A percentile compares a stretch with the other conserved stretches of the same genome.
Conservation (phyloP, 441 rosid species). For the Gossypium gossypioides region DNA sequence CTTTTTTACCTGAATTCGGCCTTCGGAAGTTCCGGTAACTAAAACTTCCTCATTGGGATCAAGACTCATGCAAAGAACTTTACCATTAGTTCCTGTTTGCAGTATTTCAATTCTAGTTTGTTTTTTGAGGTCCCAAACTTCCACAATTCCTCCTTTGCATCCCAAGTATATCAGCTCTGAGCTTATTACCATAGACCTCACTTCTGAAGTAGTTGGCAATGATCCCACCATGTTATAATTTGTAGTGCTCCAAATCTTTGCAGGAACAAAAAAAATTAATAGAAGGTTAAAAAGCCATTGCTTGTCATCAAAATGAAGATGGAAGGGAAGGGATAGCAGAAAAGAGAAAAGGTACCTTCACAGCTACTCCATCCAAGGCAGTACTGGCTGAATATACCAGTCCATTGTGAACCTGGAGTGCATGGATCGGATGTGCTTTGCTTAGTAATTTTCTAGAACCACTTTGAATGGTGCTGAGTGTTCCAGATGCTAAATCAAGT, state of each 20-base stretch:
- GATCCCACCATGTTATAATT: slow-evolving; percentile 39
- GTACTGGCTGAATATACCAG: slow-evolving; percentile 50
- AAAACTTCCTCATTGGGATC: slow-evolving; percentile 44
- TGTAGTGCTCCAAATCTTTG: slow-evolving; percentile 50
- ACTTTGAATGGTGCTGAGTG: slow-evolving; percentile 39
- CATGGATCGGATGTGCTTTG: slow-evolving; percentile 45
- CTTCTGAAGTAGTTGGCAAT: slow-evolving; percentile 34
- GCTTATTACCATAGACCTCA: slow-evolving; percentile 44
- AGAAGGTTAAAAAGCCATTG: neutral
- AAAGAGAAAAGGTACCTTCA: slow-evolving; percentile 38
- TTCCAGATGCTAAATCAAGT: slow-evolving; percentile 66
- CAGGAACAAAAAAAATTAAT: neutral
- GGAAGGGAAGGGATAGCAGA: neutral
- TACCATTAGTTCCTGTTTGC: slow-evolving; percentile 32
- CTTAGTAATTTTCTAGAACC: slow-evolving; percentile 54
- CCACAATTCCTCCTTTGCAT: slow-evolving; percentile 51
- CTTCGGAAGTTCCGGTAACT: slow-evolving; percentile 58
- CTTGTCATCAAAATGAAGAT: neutral
- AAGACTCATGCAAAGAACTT: slow-evolving; percentile 44
- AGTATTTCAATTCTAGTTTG: slow-evolving; percentile 37
- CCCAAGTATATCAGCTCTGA: slow-evolving; percentile 62
- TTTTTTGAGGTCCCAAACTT: slow-evolving; percentile 59
- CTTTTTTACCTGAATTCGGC: slow-evolving; percentile 49
- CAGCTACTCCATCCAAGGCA: slow-evolving; percentile 44
- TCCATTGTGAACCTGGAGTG: slow-evolving; percentile 43